A percentile compares a stretch with the other conserved stretches of the same genome.
phyloP scores from a whole-genome alignment of 768 basidiomycete genomes.

The Rhodosporidiobolus sp. region DNA sequence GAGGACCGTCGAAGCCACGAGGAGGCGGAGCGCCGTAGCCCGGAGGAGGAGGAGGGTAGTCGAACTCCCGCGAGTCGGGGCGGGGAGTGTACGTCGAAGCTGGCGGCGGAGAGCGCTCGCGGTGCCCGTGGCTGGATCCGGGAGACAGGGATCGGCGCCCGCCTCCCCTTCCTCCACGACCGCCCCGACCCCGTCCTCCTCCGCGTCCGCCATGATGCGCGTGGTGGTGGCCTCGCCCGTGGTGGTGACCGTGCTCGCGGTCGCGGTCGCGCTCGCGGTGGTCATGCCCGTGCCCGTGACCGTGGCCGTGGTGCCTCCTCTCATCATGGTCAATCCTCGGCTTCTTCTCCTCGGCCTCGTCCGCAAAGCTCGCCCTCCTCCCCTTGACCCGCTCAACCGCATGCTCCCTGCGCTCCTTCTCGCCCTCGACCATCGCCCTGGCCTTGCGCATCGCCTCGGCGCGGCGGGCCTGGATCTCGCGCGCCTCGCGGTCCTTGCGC shows the following conservation, averaged over 20 bases:
- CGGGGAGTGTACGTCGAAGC: too few species aligned
- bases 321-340: background rate
- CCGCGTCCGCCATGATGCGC: too few species aligned
- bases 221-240: too few species aligned
- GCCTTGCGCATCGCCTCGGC: background rate
- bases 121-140: too few species aligned
- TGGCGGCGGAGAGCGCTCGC: too few species aligned
- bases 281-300: background rate
- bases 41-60: too few species aligned
- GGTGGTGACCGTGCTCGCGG: background rate
- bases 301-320: background rate
- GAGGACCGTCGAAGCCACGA: too few species aligned
- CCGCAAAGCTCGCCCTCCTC: background rate
- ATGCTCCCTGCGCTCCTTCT: background rate
- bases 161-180: too few species aligned
- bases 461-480: slow-evolving; percentile 13
- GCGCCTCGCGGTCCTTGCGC: slow-evolving; percentile 30
- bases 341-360: background rate
- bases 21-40: too few species aligned
- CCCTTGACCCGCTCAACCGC: background rate
- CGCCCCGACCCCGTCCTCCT: too few species aligned
- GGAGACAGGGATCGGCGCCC: too few species aligned
- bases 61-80: too few species aligned
- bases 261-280: background rate
- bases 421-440: background rate